A percentile compares a stretch with the other conserved stretches of the same genome.
phyloP scores from a whole-genome alignment of 139 green algal species.

The Pseudopediastrum boryanum region DNA sequence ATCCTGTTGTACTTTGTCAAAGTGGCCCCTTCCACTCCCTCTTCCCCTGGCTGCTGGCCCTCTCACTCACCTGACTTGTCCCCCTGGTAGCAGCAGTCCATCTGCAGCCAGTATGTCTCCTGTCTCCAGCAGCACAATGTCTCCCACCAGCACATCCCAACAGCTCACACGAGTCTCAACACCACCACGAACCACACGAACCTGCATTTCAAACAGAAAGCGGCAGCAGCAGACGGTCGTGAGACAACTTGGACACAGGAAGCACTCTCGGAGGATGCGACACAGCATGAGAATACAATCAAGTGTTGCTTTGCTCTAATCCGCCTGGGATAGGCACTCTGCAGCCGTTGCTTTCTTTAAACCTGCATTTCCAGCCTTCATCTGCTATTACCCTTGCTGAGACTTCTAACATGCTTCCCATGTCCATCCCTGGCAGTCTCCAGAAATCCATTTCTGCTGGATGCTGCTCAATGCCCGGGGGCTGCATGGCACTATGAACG shows the following conservation, averaged over 20 bases:
- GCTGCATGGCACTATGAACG: too few relatives aligned
- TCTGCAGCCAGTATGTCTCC: constrained; percentile 88
- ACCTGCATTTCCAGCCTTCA: too few relatives aligned
- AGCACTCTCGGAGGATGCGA: neutral
- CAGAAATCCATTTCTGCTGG: too few relatives aligned
- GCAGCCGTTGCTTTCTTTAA: too few relatives aligned
- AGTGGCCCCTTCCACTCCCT: neutral
- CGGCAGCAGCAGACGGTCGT: constrained; percentile 6
- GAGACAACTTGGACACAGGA: neutral
- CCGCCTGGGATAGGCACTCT: too few relatives aligned
- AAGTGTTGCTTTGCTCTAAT: too few relatives aligned
- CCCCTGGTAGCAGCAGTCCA: constrained; percentile 67
- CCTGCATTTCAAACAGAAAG: constrained; percentile 43
- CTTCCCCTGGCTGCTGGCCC: neutral
- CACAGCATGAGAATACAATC: too few relatives aligned
- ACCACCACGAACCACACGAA: constrained; percentile 66
- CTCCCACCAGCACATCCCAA: constrained; percentile 76
- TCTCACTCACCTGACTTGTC: constrained; percentile 63
- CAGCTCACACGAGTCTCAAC: constrained; percentile 51
- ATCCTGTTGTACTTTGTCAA: too few relatives aligned
- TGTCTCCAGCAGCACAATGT: constrained; percentile 80
- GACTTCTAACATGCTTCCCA: too few relatives aligned
- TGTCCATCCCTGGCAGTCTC: too few relatives aligned
- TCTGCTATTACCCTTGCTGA: too few relatives aligned
- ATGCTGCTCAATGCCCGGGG: too few relatives aligned